Evolutionary conservation across 371 early-diverging fungal genomes (phyloP).

Genomic region (Amoeboradix gromovi): DNA sequence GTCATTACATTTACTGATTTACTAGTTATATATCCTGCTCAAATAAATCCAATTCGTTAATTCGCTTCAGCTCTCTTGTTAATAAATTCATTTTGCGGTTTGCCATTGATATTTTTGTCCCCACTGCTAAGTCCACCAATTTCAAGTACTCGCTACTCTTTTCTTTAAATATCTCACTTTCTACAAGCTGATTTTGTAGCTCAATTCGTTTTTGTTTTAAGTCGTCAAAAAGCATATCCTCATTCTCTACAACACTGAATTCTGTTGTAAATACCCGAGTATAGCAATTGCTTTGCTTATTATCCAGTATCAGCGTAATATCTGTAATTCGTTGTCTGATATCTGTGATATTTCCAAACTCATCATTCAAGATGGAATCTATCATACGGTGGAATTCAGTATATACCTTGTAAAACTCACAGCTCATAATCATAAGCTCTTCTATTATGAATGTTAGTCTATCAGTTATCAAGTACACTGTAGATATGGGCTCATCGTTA

Average conservation of each 20-base stretch:
- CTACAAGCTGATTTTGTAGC: neutral
- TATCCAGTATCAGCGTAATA: neutral
- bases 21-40: neutral
- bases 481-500: neutral
- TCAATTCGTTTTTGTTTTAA: neutral
- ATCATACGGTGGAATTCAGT: neutral
- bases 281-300: neutral
- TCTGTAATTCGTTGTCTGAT: neutral
- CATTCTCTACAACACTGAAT: neutral
- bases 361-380: neutral
- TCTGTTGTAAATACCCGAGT: neutral
- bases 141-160: neutral
- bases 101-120: neutral
- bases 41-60: neutral
- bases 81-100: neutral
- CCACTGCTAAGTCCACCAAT: neutral
- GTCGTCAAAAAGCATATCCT: neutral
- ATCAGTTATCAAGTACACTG: no score
- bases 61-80: neutral
- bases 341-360: neutral
- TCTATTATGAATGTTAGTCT: neutral
- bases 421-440: neutral
- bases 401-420: neutral
- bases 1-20: conserved; percentile 9
- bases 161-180: neutral